These are phyloP conservation scores for Phyllosticta citriasiana DNA, from an alignment of 2,329 filamentous ascomycete species.

Conservation along the genomic window DNA sequence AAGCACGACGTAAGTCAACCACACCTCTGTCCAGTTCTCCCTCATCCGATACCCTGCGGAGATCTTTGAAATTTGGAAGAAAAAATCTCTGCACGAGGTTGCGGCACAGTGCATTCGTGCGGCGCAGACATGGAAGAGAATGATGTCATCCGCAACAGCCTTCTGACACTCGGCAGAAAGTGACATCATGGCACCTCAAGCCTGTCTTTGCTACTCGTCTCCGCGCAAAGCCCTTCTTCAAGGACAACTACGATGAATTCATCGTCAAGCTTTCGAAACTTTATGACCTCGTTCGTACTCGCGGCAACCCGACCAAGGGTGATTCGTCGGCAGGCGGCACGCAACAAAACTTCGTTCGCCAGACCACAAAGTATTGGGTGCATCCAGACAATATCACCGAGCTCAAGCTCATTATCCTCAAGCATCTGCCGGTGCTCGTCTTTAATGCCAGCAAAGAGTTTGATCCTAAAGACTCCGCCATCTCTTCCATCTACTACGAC, in stretches of 20 bases:
- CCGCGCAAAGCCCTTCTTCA: conserved; percentile 96
- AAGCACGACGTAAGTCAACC: conserved; percentile 75
- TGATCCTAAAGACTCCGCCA: conserved; percentile 78
- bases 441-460: conserved; percentile 98
- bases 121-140: background rate
- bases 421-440: conserved; percentile 92
- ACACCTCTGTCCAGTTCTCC: background rate
- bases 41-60: conserved; percentile 1
- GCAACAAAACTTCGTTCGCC: conserved; percentile 91
- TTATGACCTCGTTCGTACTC: conserved; percentile 87
- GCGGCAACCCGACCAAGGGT: conserved; percentile 84
- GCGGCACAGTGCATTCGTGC: background rate
- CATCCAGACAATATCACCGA: conserved; percentile 98
- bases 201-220: conserved; percentile 93
- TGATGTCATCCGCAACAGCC: background rate
- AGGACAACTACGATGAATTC: conserved; percentile 95
- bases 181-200: conserved; percentile 84
- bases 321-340: conserved; percentile 83
- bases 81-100: background rate
- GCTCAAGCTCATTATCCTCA: conserved; percentile 92
- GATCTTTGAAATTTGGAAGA: no score
- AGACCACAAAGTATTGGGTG: conserved; percentile 99
- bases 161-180: conserved; percentile 52
- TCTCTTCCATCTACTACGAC: conserved; percentile 98
- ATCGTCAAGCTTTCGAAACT: conserved; percentile 90